These are phyloP conservation scores for Talaromyces stipitatus DNA, from an alignment of 495 filamentous ascomycete genomes.

Conservation along the genomic window DNA sequence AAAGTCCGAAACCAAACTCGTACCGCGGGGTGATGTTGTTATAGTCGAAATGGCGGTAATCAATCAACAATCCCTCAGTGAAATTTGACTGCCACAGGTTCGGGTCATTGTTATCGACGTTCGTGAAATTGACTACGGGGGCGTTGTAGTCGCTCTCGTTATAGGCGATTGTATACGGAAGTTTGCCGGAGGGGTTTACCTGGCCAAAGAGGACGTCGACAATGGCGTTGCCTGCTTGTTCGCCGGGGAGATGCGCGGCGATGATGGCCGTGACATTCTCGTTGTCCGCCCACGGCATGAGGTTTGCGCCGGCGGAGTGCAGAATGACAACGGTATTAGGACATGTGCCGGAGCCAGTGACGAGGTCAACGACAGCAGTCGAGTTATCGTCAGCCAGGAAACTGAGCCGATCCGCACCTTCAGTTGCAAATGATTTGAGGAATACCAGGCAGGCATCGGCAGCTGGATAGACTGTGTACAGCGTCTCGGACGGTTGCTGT, in stretches of 20 bases:
- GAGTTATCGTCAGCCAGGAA: slow-evolving; percentile 40
- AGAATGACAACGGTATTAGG: slow-evolving; percentile 37
- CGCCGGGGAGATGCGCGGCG: slow-evolving; percentile 49
- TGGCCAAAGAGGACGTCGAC: slow-evolving; percentile 51
- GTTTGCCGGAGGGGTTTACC: slow-evolving; percentile 40
- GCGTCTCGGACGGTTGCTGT: slow-evolving; percentile 11
- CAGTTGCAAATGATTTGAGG: slow-evolving; percentile 43
- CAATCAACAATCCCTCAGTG: slow-evolving; percentile 65
- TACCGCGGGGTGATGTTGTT: not conserved
- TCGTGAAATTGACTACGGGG: slow-evolving; percentile 57
- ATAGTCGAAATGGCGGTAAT: slow-evolving; percentile 66
- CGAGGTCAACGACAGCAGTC: slow-evolving; percentile 43
- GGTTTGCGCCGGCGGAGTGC: slow-evolving; percentile 21
- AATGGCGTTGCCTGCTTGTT: slow-evolving; percentile 45
- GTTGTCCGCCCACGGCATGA: slow-evolving; percentile 29
- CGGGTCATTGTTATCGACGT: slow-evolving; percentile 55
- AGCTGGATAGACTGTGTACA: slow-evolving; percentile 42
- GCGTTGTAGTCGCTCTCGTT: slow-evolving; percentile 48
- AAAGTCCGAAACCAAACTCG: slow-evolving; percentile 4
- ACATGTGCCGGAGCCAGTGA: slow-evolving; percentile 35
- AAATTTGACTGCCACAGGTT: slow-evolving; percentile 32
- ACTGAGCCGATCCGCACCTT: slow-evolving; percentile 45
- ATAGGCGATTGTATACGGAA: slow-evolving; percentile 52
- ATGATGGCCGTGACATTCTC: slow-evolving; percentile 54
- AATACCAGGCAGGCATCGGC: slow-evolving; percentile 52